Evolutionary conservation across 2,329 filamentous ascomycete genomes (phyloP), one percentile per base, ranked within the genome.

Genomic region (Fusarium begoniae): DNA sequence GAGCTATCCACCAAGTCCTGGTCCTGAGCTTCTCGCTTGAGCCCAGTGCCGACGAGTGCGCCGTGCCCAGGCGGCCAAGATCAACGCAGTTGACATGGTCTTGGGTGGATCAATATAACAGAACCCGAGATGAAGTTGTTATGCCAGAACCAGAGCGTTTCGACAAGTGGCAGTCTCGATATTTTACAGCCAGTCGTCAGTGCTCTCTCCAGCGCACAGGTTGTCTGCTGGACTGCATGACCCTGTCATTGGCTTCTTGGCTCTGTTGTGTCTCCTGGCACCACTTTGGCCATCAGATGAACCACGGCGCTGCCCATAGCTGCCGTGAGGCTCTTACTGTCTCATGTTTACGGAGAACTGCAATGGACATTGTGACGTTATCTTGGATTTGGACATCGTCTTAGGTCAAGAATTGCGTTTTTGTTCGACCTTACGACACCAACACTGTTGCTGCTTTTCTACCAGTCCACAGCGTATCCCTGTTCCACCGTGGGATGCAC

Each of bases 41-140:
- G 58, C 48, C 61, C 69, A 75, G 73, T 78, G 64, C 76, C 76
- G 73, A 73, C 68, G 35, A 63, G 70, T 75, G 76, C 75, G 70
- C 76, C 74, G 72, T 78, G 74, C 66, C 55, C 47, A 63, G 65
- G 56, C 58, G 60, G 63, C 67, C 73, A 62, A 66, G 72, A 77
- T 74, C 75, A 77, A 77, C 64, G 56, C 68, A 65, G 56, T 74
- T 63, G 55, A 63, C 66, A 67, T 68, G 63, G 69, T 41, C 55
- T 65, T 40, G 37, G 59, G 75, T 77, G 76, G 76, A 78, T 76
- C 76, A 60, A 65, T 65, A 78, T 74, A 56, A 40, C 57, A 66
- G 54, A 72, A 69, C 47, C 66, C 70, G 59, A 73, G 67, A 77
- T 66, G 56, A 73, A 75, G 53, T 69, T 73, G 67, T 67, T 73